Evolutionary conservation across 306 rosid species (phyloP), one percentile per base, ranked within the genome.

Genomic region (Gynostemma pentaphyllum): DNA sequence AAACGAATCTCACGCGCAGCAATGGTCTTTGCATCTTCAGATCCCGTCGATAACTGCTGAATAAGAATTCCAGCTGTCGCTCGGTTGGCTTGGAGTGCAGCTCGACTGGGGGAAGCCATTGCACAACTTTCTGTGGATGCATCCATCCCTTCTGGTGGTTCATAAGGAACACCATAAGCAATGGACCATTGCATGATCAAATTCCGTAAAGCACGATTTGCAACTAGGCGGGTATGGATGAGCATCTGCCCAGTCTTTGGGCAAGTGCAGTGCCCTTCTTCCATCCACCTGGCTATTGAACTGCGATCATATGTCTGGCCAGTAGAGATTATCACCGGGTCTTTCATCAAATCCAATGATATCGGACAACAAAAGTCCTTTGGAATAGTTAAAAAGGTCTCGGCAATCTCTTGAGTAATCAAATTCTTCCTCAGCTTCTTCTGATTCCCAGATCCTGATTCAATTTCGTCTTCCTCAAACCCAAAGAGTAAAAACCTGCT

Each of bases 231-330:
- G 3, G 72, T 83, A 71, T 84, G 74, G 21, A 74, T 71, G 48
- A 91, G 89, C 81, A 88, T 77, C 76, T 88, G 98, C n/a, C 98
- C 98, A 0, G 98, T 83, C 57, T 91, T 91, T 0, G 98, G 98
- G 52, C 98, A 91, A 70, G 76, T 82, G 45, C 84, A 85, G 72
- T 91, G 95, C 66, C 98, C 96, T 72, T 88, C 98, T 64, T 88
- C 96, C 86, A 86, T 60, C 98, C 98, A 91, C 83, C 98, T 74
- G 0, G 92, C 68, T 54, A 91, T 91, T 0, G 85, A 86, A 64
- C 82, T 75, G 59, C 98, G 78, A 16, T 88, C 98, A 52, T 85
- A 91, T 0, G 98, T 88, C 80, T 91, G 96, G 26, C 98, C 98
- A 0, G 98, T 88, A 4, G 95, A 74, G 56, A 91, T 76, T 10